Evolutionary conservation across 768 basidiomycete species (phyloP), one percentile per base, ranked within the genome.

Genomic region (Russula sp.): DNA sequence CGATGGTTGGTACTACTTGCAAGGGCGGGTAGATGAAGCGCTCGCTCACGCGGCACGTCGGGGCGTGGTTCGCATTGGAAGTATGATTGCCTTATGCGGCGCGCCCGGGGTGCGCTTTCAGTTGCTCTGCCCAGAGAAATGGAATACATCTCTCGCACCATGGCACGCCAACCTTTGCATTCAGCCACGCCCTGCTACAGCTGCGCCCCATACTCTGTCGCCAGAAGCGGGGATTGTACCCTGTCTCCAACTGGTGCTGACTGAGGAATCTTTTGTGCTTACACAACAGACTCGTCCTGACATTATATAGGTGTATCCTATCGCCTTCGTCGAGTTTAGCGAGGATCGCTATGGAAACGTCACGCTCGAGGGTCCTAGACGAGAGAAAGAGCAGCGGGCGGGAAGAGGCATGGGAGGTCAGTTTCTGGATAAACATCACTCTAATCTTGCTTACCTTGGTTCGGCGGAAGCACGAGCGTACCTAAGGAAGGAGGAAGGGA

Each of bases 1-100:
- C 0, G 97, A 99, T 70, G 97, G 97, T 14, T 99, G 97, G 97
- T 99, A 99, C 69, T 77, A 86, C 34, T 77, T 98, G 7, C 83
- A 84, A 14, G 90, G 92, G 0, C 79, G 79, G 49, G 77, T 92
- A 13, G 97, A 98, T 72, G 74, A 75, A 20, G 81, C 88, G 4
- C 76, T 99, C 22, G 79, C 79, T 2, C 80, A 87, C 47, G 95
- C 91, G 2, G 74, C 89, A 9, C 76, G 77, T 48, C 80, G 79
- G 25, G 86, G 89, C 0, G 76, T 80, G 49, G 80, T 99, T 49
- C 75, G 77, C 42, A 75, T 89, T 6, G 97, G 97, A 2, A 80
- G 86, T 65, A 99, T 98, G 76, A 78, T 99, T 20, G 85, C 82
- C 6, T 77, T 94, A 39, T 80, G 83, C 2, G 90, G 90, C 41